phyloP scores from a whole-genome alignment of 2,329 filamentous ascomycete species.

The Lasiodiplodia theobromae region DNA sequence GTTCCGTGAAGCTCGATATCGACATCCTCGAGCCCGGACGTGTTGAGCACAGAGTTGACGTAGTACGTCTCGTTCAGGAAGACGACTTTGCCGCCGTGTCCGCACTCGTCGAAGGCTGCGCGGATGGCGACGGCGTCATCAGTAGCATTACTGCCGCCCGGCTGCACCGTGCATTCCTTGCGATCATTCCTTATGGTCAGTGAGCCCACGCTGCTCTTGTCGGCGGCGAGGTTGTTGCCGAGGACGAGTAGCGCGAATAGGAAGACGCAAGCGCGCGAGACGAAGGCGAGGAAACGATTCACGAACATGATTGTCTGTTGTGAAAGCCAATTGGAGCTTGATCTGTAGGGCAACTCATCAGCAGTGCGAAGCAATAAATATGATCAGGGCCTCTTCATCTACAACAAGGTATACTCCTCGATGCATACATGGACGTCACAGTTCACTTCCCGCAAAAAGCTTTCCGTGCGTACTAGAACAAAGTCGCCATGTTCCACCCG shows the following conservation, averaged over 20 bases:
- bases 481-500: not conserved
- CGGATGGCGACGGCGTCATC: slow-evolving; percentile 62
- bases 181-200: not conserved
- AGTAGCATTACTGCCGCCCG: slow-evolving; percentile 7
- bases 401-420: not conserved
- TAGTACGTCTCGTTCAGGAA: slow-evolving; percentile 59
- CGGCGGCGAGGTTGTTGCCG: not conserved
- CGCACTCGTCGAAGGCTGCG: slow-evolving; percentile 58
- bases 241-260: slow-evolving; percentile 3
- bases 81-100: slow-evolving; percentile 58
- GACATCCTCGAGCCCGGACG: slow-evolving; percentile 54
- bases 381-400: not conserved
- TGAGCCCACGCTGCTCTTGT: not conserved
- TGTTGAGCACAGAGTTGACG: slow-evolving; percentile 59
- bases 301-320: not conserved
- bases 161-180: slow-evolving; percentile 21
- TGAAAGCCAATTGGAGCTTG: not conserved
- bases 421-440: not conserved
- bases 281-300: not conserved
- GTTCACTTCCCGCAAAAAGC: not conserved
- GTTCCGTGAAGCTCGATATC: slow-evolving; percentile 59
- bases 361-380: not conserved
- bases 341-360: not conserved
- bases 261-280: slow-evolving; percentile 6
- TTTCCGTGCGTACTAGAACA: not conserved